Evolutionary conservation across 2,329 filamentous ascomycete genomes (phyloP), one percentile per base, ranked within the genome.

Genomic region (Calonectria pseudoturangicola): DNA sequence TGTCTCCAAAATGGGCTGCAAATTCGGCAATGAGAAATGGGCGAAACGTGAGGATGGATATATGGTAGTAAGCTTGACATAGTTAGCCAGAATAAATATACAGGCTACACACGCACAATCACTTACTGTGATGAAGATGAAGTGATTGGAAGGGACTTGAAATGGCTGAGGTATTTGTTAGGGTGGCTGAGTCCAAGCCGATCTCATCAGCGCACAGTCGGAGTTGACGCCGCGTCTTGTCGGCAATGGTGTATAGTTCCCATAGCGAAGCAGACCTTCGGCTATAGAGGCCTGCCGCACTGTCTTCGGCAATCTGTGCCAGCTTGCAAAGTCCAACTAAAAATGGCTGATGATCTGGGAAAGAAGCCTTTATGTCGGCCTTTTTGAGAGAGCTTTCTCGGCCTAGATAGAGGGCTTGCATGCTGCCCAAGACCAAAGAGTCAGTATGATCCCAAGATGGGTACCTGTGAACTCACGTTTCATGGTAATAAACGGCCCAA

Each of bases 11-110:
- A 33, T 33, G 18, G 2, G 28, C 28, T 8, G 50, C 50, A 33
- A 54, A 54, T n/a, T 54, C 50, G 18, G 50, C 50, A 9, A 54
- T 54, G 50, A 54, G 50, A 54, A 54, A 54, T 18, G 50, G 50
- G 28, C 50, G 50, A 33, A 54, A 54, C 1, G 50, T 54, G 27
- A 54, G 50, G 13, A 54, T 28, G 7, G 27, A 30, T 30, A 54
- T 30, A n/a, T 54, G 50, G 28, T 30, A 54, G 9, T 54, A 54
- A 2, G 50, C 50, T 54, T 54, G 5, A 18, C 16, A 54, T 8
- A 28, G 18, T 51, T 54, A 54, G 50, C 13, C 18, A 18, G 7
- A 18, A 16, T 30, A 8, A 18, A 3, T 15, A 10, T 15, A 13
- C 12, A 28, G 43, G 9, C 43, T n/a, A 48, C n/a, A n/a, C n/a